These are phyloP conservation scores for Colletotrichum sp. DNA, from an alignment of 2,329 filamentous ascomycete species.

Conservation along the genomic window DNA sequence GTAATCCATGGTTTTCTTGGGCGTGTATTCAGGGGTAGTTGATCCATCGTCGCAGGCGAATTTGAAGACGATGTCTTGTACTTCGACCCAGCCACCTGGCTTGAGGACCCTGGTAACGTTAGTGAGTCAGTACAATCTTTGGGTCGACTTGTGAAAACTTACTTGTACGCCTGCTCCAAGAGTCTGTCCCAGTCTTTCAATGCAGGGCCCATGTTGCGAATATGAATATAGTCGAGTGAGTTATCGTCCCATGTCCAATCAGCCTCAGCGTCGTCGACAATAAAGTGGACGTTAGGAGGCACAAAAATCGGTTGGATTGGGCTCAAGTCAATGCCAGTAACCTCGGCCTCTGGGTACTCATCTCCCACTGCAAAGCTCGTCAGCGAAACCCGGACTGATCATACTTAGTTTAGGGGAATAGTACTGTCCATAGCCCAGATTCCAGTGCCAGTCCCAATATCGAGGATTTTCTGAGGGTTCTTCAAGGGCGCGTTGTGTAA, in stretches of 20 bases:
- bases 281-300: slow-evolving; percentile 29
- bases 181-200: slow-evolving; percentile 60
- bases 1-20: not conserved
- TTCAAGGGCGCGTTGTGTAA: slow-evolving; percentile 34
- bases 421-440: slow-evolving; percentile 63
- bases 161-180: slow-evolving; percentile 40
- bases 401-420: not conserved
- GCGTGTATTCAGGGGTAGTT: slow-evolving; percentile 6
- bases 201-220: slow-evolving; percentile 59
- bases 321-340: slow-evolving; percentile 28
- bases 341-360: slow-evolving; percentile 55
- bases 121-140: too few relatives aligned
- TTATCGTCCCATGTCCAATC: slow-evolving; percentile 38
- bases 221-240: slow-evolving; percentile 66
- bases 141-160: not conserved
- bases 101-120: not conserved
- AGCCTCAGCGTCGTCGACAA: slow-evolving; percentile 47
- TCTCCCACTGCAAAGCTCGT: slow-evolving; percentile 50
- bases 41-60: slow-evolving; percentile 31
- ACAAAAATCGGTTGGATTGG: slow-evolving; percentile 27
- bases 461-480: slow-evolving; percentile 53
- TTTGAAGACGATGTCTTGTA: slow-evolving; percentile 34
- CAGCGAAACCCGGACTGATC: too few relatives aligned
- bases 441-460: slow-evolving; percentile 63
- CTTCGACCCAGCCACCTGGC: slow-evolving; percentile 52